A percentile compares a stretch with the other conserved stretches of the same genome.
Conservation (phyloP, 768 basidiomycete genomes). For the Clitopilus passeckerianus region DNA sequence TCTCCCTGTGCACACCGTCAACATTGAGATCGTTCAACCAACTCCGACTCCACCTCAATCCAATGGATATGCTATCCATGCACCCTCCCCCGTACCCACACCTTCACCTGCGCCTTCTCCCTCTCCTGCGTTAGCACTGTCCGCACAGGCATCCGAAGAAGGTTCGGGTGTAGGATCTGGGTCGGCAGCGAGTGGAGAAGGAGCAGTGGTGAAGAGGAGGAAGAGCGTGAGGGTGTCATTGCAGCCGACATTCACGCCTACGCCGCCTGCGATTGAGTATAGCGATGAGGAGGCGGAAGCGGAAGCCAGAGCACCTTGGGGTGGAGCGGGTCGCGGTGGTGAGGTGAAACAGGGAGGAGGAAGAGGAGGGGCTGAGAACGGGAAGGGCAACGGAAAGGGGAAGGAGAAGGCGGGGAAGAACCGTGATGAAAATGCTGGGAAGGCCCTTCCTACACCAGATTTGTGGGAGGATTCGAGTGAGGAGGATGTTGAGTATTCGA, state of each 20-base stretch:
- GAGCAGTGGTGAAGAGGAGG: slow-evolving; percentile 24
- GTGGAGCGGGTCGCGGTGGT: neutral
- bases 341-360: neutral
- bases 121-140: neutral
- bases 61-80: neutral
- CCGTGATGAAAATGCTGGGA: slow-evolving; percentile 3
- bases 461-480: slow-evolving; percentile 76
- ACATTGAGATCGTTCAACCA: neutral
- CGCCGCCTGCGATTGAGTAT: slow-evolving; percentile 62
- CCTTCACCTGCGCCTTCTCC: neutral
- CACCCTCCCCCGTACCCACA: neutral
- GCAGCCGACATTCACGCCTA: slow-evolving; percentile 68
- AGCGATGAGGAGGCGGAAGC: slow-evolving; percentile 31
- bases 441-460: slow-evolving; percentile 19
- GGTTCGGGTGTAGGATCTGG: neutral
- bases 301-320: neutral
- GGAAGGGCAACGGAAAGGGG: slow-evolving; percentile 14
- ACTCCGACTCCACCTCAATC: neutral
- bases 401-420: slow-evolving; percentile 7
- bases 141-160: neutral
- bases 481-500: slow-evolving; percentile 64
- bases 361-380: neutral
- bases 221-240: slow-evolving; percentile 81
- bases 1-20: neutral
- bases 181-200: neutral